A percentile compares a stretch with the other conserved stretches of the same genome.
Conservation (phyloP, 495 filamentous ascomycete species). For the Halenospora varia region DNA sequence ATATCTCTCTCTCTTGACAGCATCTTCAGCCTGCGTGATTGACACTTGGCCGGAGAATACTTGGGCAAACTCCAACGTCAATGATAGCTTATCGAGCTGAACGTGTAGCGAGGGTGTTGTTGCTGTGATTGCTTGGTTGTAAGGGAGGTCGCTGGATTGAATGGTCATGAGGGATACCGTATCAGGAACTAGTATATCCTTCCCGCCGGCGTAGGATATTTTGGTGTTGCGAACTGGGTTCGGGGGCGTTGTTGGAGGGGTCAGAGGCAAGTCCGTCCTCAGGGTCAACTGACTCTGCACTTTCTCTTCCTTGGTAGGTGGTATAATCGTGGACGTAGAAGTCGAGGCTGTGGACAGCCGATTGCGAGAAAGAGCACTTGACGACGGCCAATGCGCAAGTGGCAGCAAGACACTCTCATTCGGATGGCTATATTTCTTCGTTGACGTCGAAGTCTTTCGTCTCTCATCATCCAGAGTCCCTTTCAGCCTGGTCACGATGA, state of each 20-base stretch:
- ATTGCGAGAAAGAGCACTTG: conserved; percentile 10
- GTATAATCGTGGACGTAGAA: conserved; percentile 8
- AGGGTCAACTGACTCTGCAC: neutral
- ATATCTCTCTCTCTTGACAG: neutral
- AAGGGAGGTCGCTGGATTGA: conserved; percentile 10
- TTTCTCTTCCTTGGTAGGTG: neutral
- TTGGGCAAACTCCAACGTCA: conserved; percentile 16
- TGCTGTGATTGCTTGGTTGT: conserved; percentile 7
- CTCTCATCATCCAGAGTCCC: conserved; percentile 3
- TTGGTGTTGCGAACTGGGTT: conserved; percentile 1
- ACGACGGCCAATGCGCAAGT: conserved; percentile 10
- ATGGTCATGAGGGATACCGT: conserved; percentile 6
- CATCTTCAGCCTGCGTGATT: conserved; percentile 8
- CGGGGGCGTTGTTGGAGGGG: conserved; percentile 15
- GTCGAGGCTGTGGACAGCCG: conserved; percentile 1
- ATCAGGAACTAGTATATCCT: neutral
- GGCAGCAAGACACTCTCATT: conserved; percentile 18
- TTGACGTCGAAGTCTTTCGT: conserved; percentile 10
- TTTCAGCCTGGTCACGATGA: conserved; percentile 2
- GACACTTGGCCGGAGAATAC: conserved; percentile 13
- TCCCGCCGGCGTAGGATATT: neutral
- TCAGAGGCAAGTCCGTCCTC: conserved; percentile 11
- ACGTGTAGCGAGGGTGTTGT: conserved; percentile 16
- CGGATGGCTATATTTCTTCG: conserved; percentile 11
- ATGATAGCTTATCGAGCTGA: conserved; percentile 11